A percentile compares a stretch with the other conserved stretches of the same genome.
phyloP scores from a whole-genome alignment of 805 yeast species.

The Lachancea sp. region DNA sequence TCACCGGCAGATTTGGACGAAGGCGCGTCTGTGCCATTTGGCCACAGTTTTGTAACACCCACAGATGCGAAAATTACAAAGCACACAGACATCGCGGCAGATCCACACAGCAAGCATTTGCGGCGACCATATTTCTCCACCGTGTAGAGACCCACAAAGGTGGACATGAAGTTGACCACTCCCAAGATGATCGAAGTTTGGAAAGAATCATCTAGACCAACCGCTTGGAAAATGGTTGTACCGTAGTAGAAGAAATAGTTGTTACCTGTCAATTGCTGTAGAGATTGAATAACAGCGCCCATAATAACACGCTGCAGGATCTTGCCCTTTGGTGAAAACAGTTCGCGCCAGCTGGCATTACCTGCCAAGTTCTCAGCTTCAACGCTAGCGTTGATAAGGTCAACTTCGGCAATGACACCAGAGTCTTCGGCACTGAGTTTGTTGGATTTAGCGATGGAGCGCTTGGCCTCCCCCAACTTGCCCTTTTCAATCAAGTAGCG shows the following conservation, averaged over 20 bases:
- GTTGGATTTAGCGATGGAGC: conserved; percentile 54
- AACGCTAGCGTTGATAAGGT: conserved; percentile 52
- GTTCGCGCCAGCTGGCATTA: conserved; percentile 58
- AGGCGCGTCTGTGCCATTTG: conserved; percentile 37
- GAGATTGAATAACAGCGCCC: conserved; percentile 52
- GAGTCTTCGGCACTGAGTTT: conserved; percentile 48
- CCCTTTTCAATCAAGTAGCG: conserved; percentile 54
- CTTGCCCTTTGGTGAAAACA: conserved; percentile 62
- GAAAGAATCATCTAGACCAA: conserved; percentile 54
- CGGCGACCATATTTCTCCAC: conserved; percentile 54
- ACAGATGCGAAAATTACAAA: conserved; percentile 49
- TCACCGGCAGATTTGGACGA: conserved; percentile 54
- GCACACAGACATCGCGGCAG: conserved; percentile 43
- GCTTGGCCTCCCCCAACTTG: conserved; percentile 55
- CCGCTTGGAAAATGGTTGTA: conserved; percentile 55
- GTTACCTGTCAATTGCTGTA: conserved; percentile 65
- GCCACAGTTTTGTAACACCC: conserved; percentile 46
- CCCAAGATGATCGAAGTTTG: conserved; percentile 55
- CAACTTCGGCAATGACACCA: conserved; percentile 50
- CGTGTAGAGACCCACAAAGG: conserved; percentile 46
- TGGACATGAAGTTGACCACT: conserved; percentile 53
- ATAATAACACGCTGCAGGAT: conserved; percentile 41
- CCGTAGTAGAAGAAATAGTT: conserved; percentile 66
- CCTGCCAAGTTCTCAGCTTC: conserved; percentile 59
- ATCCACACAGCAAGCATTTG: conserved; percentile 42